phyloP scores from a whole-genome alignment of 1,284 basidiomycete species.

The Phlebopus sp. region DNA sequence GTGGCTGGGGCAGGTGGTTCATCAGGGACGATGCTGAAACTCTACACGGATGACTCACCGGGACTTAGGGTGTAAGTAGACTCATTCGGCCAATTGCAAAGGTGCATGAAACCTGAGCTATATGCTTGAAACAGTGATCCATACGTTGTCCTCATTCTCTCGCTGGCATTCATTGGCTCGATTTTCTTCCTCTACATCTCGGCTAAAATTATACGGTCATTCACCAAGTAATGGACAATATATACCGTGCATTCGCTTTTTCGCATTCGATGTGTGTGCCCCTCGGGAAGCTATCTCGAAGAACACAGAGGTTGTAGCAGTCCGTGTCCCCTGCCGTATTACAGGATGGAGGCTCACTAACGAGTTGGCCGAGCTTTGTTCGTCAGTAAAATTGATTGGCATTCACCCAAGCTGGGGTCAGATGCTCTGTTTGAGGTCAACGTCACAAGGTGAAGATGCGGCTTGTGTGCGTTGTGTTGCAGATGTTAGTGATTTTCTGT shows the following conservation, averaged over 20 bases:
- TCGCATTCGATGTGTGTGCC: not conserved
- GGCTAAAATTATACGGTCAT: constrained; percentile 89
- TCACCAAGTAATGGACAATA: constrained; percentile 59
- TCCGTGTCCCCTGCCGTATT: not conserved
- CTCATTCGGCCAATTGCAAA: not conserved
- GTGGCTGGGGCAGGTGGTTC: constrained; percentile 96
- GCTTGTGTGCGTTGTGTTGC: no score
- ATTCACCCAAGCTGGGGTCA: no score
- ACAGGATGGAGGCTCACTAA: not conserved
- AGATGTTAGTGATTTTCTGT: no score
- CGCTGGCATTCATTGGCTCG: constrained; percentile 96
- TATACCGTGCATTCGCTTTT: not conserved
- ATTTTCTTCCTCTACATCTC: constrained; percentile 99
- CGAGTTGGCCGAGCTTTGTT: no score
- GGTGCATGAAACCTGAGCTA: constrained; percentile 1
- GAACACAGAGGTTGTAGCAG: not conserved
- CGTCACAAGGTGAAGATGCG: no score
- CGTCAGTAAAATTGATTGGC: no score
- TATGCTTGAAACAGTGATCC: constrained; percentile 69
- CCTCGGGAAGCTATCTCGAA: not conserved
- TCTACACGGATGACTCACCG: constrained; percentile 97
- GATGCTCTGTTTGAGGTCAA: no score
- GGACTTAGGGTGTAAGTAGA: constrained; percentile 90
- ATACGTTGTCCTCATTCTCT: constrained; percentile 95
- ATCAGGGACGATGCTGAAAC: constrained; percentile 96